These are phyloP conservation scores for Backusella parvicylindrica DNA, from an alignment of 192 early-diverging fungal genomes.

Conservation along the genomic window DNA sequence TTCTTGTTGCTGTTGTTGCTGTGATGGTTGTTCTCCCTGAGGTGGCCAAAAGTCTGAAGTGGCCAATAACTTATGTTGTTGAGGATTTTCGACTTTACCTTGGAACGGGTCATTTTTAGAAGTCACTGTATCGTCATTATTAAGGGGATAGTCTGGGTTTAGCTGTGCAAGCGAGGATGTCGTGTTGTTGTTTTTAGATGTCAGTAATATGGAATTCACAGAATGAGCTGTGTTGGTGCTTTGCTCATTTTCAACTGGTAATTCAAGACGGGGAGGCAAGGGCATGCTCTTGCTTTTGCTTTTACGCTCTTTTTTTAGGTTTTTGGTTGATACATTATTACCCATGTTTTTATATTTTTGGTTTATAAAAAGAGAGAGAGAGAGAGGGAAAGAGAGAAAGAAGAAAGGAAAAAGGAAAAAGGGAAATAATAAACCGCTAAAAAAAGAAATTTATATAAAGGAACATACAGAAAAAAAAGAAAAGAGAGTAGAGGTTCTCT, in stretches of 20 bases:
- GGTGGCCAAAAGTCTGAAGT: constrained; percentile 21
- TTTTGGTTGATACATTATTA: constrained; percentile 6
- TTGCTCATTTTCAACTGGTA: constrained; percentile 29
- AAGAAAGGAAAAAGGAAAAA: not conserved
- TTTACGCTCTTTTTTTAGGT: constrained; percentile 12
- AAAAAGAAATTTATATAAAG: no score
- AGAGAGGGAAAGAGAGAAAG: not conserved
- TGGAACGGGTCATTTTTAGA: not conserved
- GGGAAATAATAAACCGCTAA: not conserved
- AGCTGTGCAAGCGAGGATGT: constrained; percentile 16
- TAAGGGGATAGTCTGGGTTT: constrained; percentile 27
- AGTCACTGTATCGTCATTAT: not conserved
- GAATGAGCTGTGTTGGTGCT: constrained; percentile 34
- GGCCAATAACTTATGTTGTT: constrained; percentile 18
- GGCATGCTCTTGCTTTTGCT: constrained; percentile 2
- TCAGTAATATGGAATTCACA: constrained; percentile 32
- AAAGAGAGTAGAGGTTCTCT: not conserved
- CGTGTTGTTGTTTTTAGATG: constrained; percentile 4
- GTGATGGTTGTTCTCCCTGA: not conserved
- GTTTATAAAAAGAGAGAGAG: not conserved
- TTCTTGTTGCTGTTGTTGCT: not conserved
- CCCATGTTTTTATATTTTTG: not conserved
- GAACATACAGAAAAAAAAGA: constrained; percentile 4
- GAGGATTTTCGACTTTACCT: constrained; percentile 12
- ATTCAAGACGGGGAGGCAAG: constrained; percentile 5